Evolutionary conservation across 148 eudicot genomes (phyloP), one percentile per base, ranked within the genome.

Genomic region (Bassia scoparia): DNA sequence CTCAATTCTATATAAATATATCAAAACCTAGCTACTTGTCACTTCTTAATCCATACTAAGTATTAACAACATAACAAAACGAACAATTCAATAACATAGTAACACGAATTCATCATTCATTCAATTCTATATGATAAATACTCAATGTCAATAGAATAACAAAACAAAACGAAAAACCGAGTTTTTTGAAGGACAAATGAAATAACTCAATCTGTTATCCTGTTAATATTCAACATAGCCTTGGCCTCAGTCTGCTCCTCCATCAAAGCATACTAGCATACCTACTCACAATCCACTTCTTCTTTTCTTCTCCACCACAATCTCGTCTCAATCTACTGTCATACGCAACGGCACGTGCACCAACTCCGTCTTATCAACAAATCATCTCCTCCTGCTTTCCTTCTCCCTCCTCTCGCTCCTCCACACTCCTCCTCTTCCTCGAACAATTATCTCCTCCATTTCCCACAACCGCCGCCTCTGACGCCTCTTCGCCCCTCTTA

Each of bases 271-370:
- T 88, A 77, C 98, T 93, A 0, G 88, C 74, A 65, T 93, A 93
- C 87, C 86, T 89, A 29, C 89, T 90, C 82, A 93, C 72, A 77
- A 93, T 81, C 83, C 90, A 97, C 90, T 68, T 79, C 86, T 93
- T 93, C 90, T n/a, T n/a, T n/a, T n/a, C n/a, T 90, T 93, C 92
- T 93, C 89, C 86, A 89, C 90, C 74, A 93, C 86, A 52, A 90
- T 81, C 95, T 93, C 82, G 73, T 90, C 83, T 90, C 96, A 58
- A 93, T 93, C 92, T 93, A 94, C 81, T 89, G 80, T 90, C 94
- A 71, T 93, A 97, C 97, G 98, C 82, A 93, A 65, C 0, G 98
- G 98, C 41, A 93, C 97, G 33, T 93, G 98, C 26, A 89, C 98
- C 66, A 93, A 93, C 80, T 93, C 98, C 68, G 71, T 87, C 67